Base-by-base conservation (phyloP, 2,329 filamentous ascomycete genomes). In the Kalaharituber pfeilii region DNA sequence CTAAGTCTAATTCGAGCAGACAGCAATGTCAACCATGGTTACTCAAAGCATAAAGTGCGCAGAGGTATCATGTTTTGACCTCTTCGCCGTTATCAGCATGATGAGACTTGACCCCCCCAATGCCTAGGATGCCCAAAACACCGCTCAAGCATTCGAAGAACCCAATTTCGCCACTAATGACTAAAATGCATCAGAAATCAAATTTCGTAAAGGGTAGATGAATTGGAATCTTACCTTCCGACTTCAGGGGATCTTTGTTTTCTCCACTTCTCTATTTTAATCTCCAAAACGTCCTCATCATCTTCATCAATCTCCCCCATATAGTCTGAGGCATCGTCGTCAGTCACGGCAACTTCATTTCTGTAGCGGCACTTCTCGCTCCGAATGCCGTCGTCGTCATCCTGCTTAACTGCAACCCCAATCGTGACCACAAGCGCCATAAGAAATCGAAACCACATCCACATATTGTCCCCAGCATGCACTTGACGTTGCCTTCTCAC, bases 391-490 rank as follows among this genome's bases (percentile, higher is more conserved):
- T 52, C 50, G 4, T 22, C 18, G 7, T 36, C 42, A 29, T 52
- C 53, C 11, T 60, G 56, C 33, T 58, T 53, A 20, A 58, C 54
- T 26, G 56, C 59, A 1, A 60, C 49, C 1, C 58, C 58, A 8
- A 61, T 44, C 20, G 59, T 56, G 22, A 61, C 59, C 30, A 61
- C 59, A 9, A 61, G 49, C 20, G 59, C 59, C 26, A 61, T 59
- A 22, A 61, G 52, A 22, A 61, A 61, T 24, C 59, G 30, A 5
- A 61, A 54, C 59, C 59, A 61, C 28, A 61, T 44, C 59, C 59
- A 61, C 13, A 61, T 53, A 24, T 58, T 54, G 45, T 61, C 59
- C 8, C 60, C 53, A 5, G 58, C 54, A 20, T 60, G 58, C 11
- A 60, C 59, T 5, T 42, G 53, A 18, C 25, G 28, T 27, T 50